Evolutionary conservation across 768 basidiomycete species (phyloP), one percentile per base, ranked within the genome.

Genomic region (Tricholoma hemisulphureum): DNA sequence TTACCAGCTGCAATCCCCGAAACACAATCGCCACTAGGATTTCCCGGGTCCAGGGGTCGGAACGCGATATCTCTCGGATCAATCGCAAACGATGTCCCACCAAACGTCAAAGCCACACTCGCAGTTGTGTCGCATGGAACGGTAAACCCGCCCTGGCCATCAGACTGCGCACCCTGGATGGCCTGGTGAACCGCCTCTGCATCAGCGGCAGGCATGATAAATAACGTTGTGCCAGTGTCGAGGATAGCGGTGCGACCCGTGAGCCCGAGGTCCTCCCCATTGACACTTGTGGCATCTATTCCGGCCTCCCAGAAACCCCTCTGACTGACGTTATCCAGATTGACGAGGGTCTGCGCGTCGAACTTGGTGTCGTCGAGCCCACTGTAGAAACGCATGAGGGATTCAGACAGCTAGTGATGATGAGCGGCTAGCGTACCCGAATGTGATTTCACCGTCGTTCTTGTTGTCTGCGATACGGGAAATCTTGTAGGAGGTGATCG

Each of bases 251-350:
- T 89, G 65, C 89, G 89, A 52, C 80, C 80, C 14, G 65, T 59
- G 41, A 89, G 73, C 5, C 81, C 79, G 39, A 75, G 66, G 64
- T 80, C 76, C 31, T 72, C 59, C 21, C 86, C 87, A 65, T 89
- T 75, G 59, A 88, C 82, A 21, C 81, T 77, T 53, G 87, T 75
- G 13, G 76, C 76, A 58, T 83, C 81, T 69, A 94, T 69, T 7
- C 73, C 73, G 14, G 77, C 86, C 76, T 93, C 89, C 93, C 93
- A 95, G 77, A 93, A 95, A 35, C 91, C 91, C 23, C 77, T 59
- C 6, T 59, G 46, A 71, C 83, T 90, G 68, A 89, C 82, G 63
- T 91, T 92, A 53, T 71, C 63, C 51, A 92, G 56, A 0, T 81
- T 84, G 41, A 81, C 77, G 34, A 90, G 76, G 2, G 89, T 86